Conservation (phyloP, 164 flowering plant genomes). For the Houttuynia cordata region DNA sequence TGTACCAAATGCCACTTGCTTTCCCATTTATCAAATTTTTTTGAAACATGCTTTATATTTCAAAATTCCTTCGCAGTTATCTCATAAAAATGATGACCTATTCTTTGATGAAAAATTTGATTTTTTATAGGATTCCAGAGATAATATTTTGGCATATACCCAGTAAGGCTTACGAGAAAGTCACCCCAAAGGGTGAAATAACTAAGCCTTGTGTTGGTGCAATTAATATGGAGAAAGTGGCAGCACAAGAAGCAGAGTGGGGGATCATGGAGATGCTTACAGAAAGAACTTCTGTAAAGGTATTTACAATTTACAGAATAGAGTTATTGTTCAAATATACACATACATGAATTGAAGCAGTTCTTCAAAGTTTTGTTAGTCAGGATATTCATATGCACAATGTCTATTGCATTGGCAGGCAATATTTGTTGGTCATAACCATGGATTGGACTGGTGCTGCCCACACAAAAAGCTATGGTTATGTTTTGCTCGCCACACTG, state of each 20-base stretch:
- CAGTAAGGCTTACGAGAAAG: conserved; percentile 49
- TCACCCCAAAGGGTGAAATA: conserved; percentile 40
- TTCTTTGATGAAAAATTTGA: no score
- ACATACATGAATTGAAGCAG: background rate
- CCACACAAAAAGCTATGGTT: conserved; percentile 72
- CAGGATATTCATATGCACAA: background rate
- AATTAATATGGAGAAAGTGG: conserved; percentile 64
- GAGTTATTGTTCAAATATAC: no score
- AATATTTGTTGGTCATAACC: conserved; percentile 85
- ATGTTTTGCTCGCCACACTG: conserved; percentile 84
- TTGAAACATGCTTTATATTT: no score
- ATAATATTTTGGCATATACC: conserved; percentile 92
- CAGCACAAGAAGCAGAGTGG: conserved; percentile 61
- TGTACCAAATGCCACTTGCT: no score
- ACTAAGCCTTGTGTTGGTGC: conserved; percentile 70
- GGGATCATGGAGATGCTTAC: conserved; percentile 69
- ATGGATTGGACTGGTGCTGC: conserved; percentile 93
- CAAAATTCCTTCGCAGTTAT: no score
- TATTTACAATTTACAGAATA: conserved; percentile 4
- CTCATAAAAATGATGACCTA: no score
- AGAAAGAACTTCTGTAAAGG: conserved; percentile 66
- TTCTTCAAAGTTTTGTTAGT: background rate
- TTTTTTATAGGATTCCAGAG: conserved; percentile 54
- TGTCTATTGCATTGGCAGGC: conserved; percentile 35
- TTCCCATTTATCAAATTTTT: no score